These are phyloP conservation scores for Daldinia childiae DNA, from an alignment of 495 filamentous ascomycete genomes.

Conservation along the genomic window DNA sequence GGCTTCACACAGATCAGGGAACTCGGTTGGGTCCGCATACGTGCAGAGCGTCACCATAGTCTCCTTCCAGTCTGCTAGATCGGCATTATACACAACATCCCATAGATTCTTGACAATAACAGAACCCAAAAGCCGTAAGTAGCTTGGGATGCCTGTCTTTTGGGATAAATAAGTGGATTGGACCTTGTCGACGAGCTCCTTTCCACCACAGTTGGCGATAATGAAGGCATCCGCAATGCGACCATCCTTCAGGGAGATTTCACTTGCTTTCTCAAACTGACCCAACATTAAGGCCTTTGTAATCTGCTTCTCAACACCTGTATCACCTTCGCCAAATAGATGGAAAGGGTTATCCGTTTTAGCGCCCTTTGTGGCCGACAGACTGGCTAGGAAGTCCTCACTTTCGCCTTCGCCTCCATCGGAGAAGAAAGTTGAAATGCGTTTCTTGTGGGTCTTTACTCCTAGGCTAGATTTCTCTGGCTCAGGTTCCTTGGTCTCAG, in stretches of 20 bases:
- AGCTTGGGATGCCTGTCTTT: conserved; percentile 84
- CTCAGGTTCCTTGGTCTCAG: conserved; percentile 52
- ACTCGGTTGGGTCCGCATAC: conserved; percentile 88
- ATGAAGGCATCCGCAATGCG: conserved; percentile 96
- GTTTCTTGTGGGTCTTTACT: conserved; percentile 60
- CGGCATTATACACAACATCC: conserved; percentile 97
- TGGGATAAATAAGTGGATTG: conserved; percentile 90
- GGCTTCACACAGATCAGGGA: conserved; percentile 94
- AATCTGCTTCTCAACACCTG: conserved; percentile 82
- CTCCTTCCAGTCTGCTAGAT: conserved; percentile 93
- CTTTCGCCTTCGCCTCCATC: conserved; percentile 78
- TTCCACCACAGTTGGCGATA: conserved; percentile 95
- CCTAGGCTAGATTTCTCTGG: conserved; percentile 54
- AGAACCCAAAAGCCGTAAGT: conserved; percentile 88
- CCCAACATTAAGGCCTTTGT: conserved; percentile 88
- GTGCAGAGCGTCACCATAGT: conserved; percentile 95
- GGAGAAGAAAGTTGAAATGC: conserved; percentile 80
- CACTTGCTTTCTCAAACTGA: conserved; percentile 88
- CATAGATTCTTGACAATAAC: conserved; percentile 96
- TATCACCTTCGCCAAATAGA: conserved; percentile 81
- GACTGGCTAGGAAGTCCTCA: conserved; percentile 85
- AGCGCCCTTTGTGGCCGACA: conserved; percentile 62
- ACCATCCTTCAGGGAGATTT: conserved; percentile 86
- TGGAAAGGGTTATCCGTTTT: conserved; percentile 63
- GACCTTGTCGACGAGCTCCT: conserved; percentile 91